Base-by-base conservation (phyloP, 2,329 filamentous ascomycete genomes). In the Hypoxylon sp. region DNA sequence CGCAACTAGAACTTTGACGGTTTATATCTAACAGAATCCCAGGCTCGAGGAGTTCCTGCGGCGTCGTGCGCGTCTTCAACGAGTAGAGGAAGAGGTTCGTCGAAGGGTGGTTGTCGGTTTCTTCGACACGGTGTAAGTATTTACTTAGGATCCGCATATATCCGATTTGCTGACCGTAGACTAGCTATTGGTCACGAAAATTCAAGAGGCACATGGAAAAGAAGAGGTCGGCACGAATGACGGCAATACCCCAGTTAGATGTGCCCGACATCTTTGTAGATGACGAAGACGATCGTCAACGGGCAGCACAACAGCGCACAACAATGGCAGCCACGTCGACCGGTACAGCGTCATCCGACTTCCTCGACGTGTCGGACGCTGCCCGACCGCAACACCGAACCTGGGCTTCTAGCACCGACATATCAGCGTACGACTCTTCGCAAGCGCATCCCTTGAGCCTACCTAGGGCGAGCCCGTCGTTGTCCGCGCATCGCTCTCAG, bases 31-130 rank as follows among this genome's bases (percentile, higher is more conserved):
- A 81, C 73, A 62, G 58, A 41, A 13, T 46, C 55, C 22, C 39
- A 93, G 92, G 65, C 85, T 99, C 2, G 95, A 99, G 73, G 95
- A 99, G 75, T 99, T 97, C 77, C 79, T 99, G 59, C 90, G 94
- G 60, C 92, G 96, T 37, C 89, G 94, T 65, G 93, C 94, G 30
- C 88, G 94, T 55, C 84, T 99, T 49, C 94, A 98, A 76, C 90
- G 94, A 64, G 94, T 99, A 1, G 93, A 99, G 72, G 94, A 99
- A 78, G 93, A 95, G 70, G 93, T 98, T 44, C 91, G 93, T 60
- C 89, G 96, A 60, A 91, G 94, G 67, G 89, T 94, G 26, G 95
- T 99, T 8, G 86, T 95, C 44, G 93, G 94, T 41, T 99, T 99
- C 81, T 98, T 99, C 77, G 92, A 98, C 75, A 98, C 94, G 13